phyloP scores from a whole-genome alignment of 768 basidiomycete species.

The Pulveroboletus sp. region DNA sequence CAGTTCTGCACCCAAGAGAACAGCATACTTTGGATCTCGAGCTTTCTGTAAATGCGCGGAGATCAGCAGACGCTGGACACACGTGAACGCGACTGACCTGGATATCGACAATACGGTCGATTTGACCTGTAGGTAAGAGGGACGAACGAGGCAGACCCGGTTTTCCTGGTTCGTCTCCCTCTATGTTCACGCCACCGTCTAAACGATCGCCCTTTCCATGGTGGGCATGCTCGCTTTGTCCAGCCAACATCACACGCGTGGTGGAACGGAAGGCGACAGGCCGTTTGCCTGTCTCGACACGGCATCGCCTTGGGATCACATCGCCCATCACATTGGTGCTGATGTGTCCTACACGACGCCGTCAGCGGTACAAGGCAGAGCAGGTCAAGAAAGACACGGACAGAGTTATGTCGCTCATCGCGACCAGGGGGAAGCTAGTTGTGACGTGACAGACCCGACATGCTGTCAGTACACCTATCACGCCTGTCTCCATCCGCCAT shows the following conservation, averaged over 20 bases:
- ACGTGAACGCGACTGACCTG: conserved; percentile 49
- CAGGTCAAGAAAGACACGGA: conserved; percentile 13
- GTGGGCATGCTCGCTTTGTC: no score
- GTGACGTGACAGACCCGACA: conserved; percentile 26
- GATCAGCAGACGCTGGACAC: background rate
- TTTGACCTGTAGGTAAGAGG: conserved; percentile 92
- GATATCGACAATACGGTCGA: conserved; percentile 94
- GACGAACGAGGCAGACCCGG: conserved; percentile 19
- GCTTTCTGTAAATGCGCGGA: conserved; percentile 49
- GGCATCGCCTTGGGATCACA: conserved; percentile 82
- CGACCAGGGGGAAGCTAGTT: conserved; percentile 10
- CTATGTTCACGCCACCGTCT: conserved; percentile 49
- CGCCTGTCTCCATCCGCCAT: no score
- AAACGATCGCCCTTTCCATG: conserved; percentile 63
- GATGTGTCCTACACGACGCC: conserved; percentile 9
- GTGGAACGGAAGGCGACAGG: conserved; percentile 1
- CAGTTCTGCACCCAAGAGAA: conserved; percentile 79
- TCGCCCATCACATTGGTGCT: conserved; percentile 61
- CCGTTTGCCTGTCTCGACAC: conserved; percentile 75
- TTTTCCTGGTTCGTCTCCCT: conserved; percentile 55
- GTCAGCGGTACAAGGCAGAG: conserved; percentile 1
- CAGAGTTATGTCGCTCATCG: conserved; percentile 20
- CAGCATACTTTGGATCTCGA: conserved; percentile 90
- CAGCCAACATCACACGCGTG: conserved; percentile 22
- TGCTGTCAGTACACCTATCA: conserved; percentile 2